Evolutionary conservation across 1,139 yeast genomes (phyloP), one percentile per base, ranked within the genome.

Genomic region (Suhomyces maxii): DNA sequence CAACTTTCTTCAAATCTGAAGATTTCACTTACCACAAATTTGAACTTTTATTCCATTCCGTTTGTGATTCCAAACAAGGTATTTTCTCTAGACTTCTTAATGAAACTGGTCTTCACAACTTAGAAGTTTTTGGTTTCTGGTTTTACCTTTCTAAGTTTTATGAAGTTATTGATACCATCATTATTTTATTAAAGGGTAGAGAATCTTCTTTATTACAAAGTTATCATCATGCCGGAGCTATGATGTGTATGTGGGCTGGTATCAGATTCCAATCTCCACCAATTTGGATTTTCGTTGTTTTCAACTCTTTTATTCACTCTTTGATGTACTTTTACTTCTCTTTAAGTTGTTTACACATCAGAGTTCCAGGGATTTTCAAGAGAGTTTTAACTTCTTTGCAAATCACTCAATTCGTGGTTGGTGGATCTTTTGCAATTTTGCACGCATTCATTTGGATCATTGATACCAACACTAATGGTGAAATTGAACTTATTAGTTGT

Each of bases 221-320:
- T 51, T 85, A 85, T 65, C 91, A 85, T 62, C 93, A 86, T 62
- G 81, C 91, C 2, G 93, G 91, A 35, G 93, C 93, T 41, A 85
- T 85, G 85, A 71, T 85, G 69, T 83, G 89, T 55, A 85, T 85
- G 91, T 85, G 90, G 90, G 81, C 87, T 3, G 93, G 91, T 3
- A 79, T 84, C 48, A 70, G 91, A 48, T 86, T 70, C 63, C 80
- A 80, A 48, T 79, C 89, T 10, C 89, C 90, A 9, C 91, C 91
- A 36, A 84, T 85, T 60, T 85, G 91, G 93, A 82, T 85, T 54
- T 85, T 85, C 65, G 90, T 85, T 44, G 89, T 83, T 26, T 86
- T 85, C 78, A 86, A 85, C 71, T 84, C 89, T 11, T 80, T 85
- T 60, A 84, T 86, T 60, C 91, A 86, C 69, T 74, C 88, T 35